Base-by-base conservation (phyloP, 2,329 filamentous ascomycete species). In the Hortaea sp. region DNA sequence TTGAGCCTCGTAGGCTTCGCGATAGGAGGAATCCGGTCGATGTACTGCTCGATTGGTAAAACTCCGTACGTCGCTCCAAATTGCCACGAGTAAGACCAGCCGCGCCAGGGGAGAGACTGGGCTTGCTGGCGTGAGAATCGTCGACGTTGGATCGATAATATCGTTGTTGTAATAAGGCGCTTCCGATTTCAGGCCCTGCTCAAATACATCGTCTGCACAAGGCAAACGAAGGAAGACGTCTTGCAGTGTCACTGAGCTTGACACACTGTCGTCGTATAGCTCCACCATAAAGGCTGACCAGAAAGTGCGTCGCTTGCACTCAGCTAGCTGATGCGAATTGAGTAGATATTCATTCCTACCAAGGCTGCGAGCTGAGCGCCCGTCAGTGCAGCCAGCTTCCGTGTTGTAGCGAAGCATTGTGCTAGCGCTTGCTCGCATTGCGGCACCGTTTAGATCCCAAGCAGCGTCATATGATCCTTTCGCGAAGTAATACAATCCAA, bases 261-360 rank as follows among this genome's bases (percentile, higher is more conserved):
- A 57, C 12, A 65, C 65, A 29, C 79, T 65, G 47, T 65, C 66
- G 42, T 66, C 79, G 49, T 82, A 76, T 41, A 81, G 76, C 67
- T 88, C 84, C 62, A 85, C 74, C 54, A 86, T 67, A 54, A 82
- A 85, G 43, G 79, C 75, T 29, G 79, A 77, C 83, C 83, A 88
- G 57, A 86, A 82, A 0, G 82, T 86, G 46, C 84, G 73, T 52
- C 83, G 74, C 49, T 79, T 74, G 55, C 81, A 82, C 63, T 88
- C 84, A 27, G 75, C 73, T 53, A 81, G 75, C 29, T 66, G 63
- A 27, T 62, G 56, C 6, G 44, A 44, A 4, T 57, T 56, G 13
- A 65, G 46, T 2, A 46, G 53, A 42, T 60, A 65, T 9, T 57
- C 54, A 29, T 49, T 20, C 48, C 39, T 6, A 10, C 20, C 37